Conservation (phyloP, 495 filamentous ascomycete species). For the Xylaria telfairii region DNA sequence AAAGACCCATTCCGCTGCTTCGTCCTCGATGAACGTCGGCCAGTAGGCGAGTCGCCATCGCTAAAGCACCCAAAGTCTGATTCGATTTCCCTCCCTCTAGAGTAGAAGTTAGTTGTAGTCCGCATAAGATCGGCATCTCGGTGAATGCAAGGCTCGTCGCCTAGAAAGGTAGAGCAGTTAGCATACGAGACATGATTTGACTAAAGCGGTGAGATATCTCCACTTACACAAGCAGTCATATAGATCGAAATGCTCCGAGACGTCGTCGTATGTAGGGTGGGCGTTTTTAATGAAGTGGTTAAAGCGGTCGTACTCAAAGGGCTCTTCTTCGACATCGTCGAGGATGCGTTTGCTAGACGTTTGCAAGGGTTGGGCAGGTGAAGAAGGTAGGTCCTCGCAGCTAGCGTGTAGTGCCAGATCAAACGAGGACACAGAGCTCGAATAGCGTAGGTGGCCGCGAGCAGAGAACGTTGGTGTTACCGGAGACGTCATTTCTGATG, state of each 20-base stretch:
- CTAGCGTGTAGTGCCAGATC: slow-evolving; percentile 46
- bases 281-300: slow-evolving; percentile 53
- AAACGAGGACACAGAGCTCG: slow-evolving; percentile 59
- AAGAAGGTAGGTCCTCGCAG: slow-evolving; percentile 50
- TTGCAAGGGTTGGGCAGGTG: slow-evolving; percentile 49
- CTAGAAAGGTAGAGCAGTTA: slow-evolving; percentile 34
- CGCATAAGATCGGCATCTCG: slow-evolving; percentile 45
- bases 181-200: not conserved
- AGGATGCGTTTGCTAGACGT: slow-evolving; percentile 54
- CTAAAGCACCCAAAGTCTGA: slow-evolving; percentile 68
- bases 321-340: slow-evolving; percentile 62
- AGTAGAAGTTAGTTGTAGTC: slow-evolving; percentile 45
- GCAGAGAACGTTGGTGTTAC: slow-evolving; percentile 66
- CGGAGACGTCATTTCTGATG: slow-evolving; percentile 64
- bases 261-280: slow-evolving; percentile 26
- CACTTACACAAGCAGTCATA: slow-evolving; percentile 62
- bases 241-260: slow-evolving; percentile 37
- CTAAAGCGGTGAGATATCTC: not conserved
- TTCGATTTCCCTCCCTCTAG: slow-evolving; percentile 45
- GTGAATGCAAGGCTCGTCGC: slow-evolving; percentile 52
- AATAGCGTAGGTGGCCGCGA: slow-evolving; percentile 61
- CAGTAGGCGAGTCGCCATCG: slow-evolving; percentile 62
- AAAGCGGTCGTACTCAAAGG: slow-evolving; percentile 60
- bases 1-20: slow-evolving; percentile 67
- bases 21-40: slow-evolving; percentile 60